Conservation (phyloP, 768 basidiomycete species). For the Naematelia aurantialba region DNA sequence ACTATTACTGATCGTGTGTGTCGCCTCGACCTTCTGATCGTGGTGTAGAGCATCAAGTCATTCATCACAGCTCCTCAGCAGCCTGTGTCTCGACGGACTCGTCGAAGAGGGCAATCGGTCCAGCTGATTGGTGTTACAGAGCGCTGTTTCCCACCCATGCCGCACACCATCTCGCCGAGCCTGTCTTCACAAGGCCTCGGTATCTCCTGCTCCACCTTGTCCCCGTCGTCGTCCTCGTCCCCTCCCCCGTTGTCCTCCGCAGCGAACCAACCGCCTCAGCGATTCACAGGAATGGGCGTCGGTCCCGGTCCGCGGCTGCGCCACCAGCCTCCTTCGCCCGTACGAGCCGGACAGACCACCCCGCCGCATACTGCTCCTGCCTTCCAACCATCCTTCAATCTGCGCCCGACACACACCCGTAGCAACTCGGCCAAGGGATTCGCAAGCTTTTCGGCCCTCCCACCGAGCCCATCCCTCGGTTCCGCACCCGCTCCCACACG, state of each 20-base stretch:
- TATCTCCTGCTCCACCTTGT: constrained; percentile 34
- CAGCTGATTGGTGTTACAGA: neutral
- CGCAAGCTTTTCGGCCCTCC: constrained; percentile 25
- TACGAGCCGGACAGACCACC: neutral
- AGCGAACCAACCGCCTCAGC: neutral
- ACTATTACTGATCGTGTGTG: too few relatives aligned
- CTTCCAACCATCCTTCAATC: constrained; percentile 21
- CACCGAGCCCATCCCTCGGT: constrained; percentile 12
- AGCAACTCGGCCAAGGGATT: constrained; percentile 18
- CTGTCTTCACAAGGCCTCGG: constrained; percentile 33
- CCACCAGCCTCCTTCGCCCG: neutral
- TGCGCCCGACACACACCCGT: constrained; percentile 35
- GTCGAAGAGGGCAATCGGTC: neutral
- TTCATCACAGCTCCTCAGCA: too few relatives aligned
- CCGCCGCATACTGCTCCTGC: constrained; percentile 4
- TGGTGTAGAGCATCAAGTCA: too few relatives aligned
- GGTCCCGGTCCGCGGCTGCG: neutral
- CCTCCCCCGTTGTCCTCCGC: neutral
- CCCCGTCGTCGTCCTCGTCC: constrained; percentile 21
- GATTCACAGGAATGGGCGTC: constrained; percentile 19
- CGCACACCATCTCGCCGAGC: constrained; percentile 31
- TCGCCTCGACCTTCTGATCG: too few relatives aligned
- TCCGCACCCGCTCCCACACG: neutral
- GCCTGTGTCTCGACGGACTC: neutral
- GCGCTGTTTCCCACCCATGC: neutral